Evolutionary conservation across 2,329 filamentous ascomycete genomes (phyloP), one percentile per base, ranked within the genome.

Genomic region (Cylindrodendrum hubeiense): DNA sequence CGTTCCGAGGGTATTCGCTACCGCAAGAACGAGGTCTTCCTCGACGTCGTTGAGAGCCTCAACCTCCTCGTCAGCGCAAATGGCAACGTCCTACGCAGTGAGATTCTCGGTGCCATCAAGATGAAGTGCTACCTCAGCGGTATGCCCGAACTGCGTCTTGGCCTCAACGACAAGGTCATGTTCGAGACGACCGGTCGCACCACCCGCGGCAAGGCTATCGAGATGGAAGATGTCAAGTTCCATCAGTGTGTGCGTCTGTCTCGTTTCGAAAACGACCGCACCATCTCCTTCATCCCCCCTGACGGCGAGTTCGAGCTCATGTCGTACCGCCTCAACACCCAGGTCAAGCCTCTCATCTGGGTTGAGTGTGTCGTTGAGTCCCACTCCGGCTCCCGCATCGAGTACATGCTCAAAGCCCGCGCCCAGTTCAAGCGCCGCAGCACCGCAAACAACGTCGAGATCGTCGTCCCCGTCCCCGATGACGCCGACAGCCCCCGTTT

Each of bases 181-280:
- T 99, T 99, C 77, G 96, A 99, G 83, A 97, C 94, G 4, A 99
- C 96, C 0, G 96, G 96, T 28, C 89, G 96, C 67, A 94, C 95
- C 17, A 98, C 95, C 43, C 86, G 96, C 75, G 96, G 96, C 66
- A 99, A 99, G 82, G 93, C 96, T 10, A 96, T 99, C 69, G 96
- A 99, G 83, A 99, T 99, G 96, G 96, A 99, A 77, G 96, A 99
- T 74, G 96, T 99, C 81, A 99, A 99, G 77, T 99, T 99, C 81
- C 96, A 99, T 82, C 96, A 99, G 80, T 99, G 96, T 78, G 96
- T 99, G 69, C 90, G 96, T 68, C 87, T 99, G 70, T 97, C 94
- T 51, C 90, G 96, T 71, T 99, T 99, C 82, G 96, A 99, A 81
- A 99, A 98, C 81, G 96, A 99, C 84, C 88, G 96, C 66, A 99